Evolutionary conservation across 495 filamentous ascomycete genomes (phyloP), one percentile per base, ranked within the genome.

Genomic region (Thermothielavioides terrestris): DNA sequence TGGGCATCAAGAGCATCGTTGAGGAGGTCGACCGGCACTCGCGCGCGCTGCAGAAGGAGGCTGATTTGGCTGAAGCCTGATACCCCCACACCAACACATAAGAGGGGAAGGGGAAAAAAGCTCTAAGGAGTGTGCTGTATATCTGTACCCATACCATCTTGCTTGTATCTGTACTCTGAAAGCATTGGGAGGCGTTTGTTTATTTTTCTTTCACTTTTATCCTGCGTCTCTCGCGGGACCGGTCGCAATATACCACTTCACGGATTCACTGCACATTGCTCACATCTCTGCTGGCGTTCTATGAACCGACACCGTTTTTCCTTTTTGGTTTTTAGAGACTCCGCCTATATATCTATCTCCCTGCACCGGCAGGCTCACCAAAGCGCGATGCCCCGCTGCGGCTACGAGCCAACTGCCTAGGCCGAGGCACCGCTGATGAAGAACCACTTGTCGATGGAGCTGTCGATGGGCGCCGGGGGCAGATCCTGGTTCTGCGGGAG

Each of bases 381-480:
- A 32, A 23, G 46, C 45, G 28, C n/a, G n/a, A n/a, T n/a, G n/a
- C n/a, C n/a, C n/a, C n/a, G n/a, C n/a, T n/a, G n/a, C n/a, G n/a
- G n/a, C n/a, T n/a, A n/a, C n/a, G n/a, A n/a, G n/a, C n/a, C n/a
- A n/a, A n/a, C n/a, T n/a, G n/a, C 34, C 48, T 89, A 95, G 47
- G 86, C 80, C 59, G 92, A 87, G 68, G 92, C 92, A 67, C 92
- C 92, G 67, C 91, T 96, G 73, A 99, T 99, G 80, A 95, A 99
- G 83, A 99, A 99, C 92, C 94, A 99, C 80, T 99, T 99, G 81
- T 99, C 92, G 64, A 96, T 94, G 74, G 83, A 92, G 60, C 84
- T 81, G 67, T 99, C 92, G 58, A 97, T 94, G 52, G 89, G 86
- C 47, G 87, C 91, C 47, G 92, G 86, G 17, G 76, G 64, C 14